phyloP scores from a whole-genome alignment of 208 protist species.

The Entamoeba moshkovskii region DNA sequence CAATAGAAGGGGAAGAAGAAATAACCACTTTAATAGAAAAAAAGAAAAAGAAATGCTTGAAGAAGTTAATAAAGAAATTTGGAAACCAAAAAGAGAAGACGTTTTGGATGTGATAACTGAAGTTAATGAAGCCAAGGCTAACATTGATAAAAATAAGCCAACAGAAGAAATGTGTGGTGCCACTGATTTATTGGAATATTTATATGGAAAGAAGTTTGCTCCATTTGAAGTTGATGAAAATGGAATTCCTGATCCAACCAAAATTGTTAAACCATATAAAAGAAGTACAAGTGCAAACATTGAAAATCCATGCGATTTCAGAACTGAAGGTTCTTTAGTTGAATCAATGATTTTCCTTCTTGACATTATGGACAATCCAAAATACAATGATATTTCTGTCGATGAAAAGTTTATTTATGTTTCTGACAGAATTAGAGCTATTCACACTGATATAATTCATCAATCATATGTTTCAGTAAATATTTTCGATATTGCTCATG shows the following conservation, averaged over 20 bases:
- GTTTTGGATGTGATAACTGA: neutral
- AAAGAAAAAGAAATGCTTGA: neutral
- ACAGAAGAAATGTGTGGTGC: neutral
- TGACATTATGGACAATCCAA: neutral
- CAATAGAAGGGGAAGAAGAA: too few species aligned
- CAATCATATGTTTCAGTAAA: neutral
- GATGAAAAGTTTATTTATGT: slow-evolving; percentile 1
- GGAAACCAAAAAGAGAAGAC: neutral
- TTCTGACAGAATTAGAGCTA: neutral
- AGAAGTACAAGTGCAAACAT: neutral
- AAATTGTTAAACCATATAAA: neutral
- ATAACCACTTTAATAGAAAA: too few species aligned
- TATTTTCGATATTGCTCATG: neutral
- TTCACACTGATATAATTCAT: neutral
- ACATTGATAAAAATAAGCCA: neutral
- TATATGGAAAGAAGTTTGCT: neutral
- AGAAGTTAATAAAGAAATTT: neutral
- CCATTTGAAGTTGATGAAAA: neutral
- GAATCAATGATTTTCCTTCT: neutral
- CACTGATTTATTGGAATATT: neutral
- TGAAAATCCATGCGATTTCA: neutral
- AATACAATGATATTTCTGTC: neutral
- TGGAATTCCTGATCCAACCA: neutral
- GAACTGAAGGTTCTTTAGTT: neutral
- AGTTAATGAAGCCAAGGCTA: neutral